Evolutionary conservation across 2,329 filamentous ascomycete genomes (phyloP).

Genomic region (Blastomyces gilchristii): DNA sequence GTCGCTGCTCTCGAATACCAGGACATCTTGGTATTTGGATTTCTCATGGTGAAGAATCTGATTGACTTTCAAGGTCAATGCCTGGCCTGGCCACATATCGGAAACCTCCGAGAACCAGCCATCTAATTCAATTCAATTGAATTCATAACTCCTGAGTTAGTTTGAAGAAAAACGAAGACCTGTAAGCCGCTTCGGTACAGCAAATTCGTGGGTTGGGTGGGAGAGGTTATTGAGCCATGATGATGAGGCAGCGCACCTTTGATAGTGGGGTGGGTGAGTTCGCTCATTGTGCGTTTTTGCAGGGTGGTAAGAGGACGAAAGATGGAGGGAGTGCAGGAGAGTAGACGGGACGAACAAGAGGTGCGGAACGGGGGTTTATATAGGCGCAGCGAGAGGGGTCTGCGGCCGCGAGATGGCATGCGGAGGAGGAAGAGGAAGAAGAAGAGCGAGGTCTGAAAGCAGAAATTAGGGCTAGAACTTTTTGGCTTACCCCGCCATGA

Average conservation of each 20-base stretch:
- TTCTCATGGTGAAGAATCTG: constrained; percentile 98
- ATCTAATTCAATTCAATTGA: constrained; percentile 49
- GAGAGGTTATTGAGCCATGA: not conserved
- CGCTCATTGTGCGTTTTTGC: constrained; percentile 46
- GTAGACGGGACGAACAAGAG: not conserved
- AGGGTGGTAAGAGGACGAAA: not conserved
- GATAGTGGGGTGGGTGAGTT: constrained; percentile 67
- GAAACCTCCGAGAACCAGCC: constrained; percentile 99
- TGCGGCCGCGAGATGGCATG: not conserved
- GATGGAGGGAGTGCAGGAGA: not conserved
- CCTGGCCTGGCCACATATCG: constrained; percentile 98
- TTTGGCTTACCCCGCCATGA: not conserved
- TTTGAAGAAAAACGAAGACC: not conserved
- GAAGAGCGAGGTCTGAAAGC: not conserved
- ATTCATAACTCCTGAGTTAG: constrained; percentile 1
- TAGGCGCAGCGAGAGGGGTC: not conserved
- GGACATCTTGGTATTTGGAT: constrained; percentile 96
- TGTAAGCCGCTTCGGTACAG: not conserved
- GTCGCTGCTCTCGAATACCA: constrained; percentile 97
- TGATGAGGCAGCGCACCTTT: constrained; percentile 45
- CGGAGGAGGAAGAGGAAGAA: not conserved
- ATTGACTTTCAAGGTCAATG: constrained; percentile 97
- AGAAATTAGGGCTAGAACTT: not conserved
- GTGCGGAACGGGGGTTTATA: not conserved
- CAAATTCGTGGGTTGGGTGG: not conserved